Percentiles rank a stretch among this genome's conserved stretches.
phyloP scores from a whole-genome alignment of 352 stramenopile genomes.

The Phytophthora hybrid region DNA sequence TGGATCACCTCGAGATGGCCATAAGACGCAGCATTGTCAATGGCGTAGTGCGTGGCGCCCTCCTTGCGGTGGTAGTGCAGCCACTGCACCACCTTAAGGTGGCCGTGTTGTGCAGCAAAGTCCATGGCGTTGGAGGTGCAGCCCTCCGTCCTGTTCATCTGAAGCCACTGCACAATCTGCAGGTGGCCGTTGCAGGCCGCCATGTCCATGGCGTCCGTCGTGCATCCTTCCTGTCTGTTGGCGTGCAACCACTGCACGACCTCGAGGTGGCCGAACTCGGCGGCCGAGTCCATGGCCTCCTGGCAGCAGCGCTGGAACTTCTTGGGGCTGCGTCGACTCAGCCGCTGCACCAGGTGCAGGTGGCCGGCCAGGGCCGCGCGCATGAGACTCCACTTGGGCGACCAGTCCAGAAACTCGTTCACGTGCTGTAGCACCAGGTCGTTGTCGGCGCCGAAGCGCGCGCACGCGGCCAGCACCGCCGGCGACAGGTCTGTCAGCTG shows the following conservation, averaged over 20 bases:
- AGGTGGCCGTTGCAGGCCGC: constrained; percentile 66
- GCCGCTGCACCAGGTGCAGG: constrained; percentile 53
- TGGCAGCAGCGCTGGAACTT: constrained; percentile 60
- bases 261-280: constrained; percentile 67
- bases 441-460: constrained; percentile 48
- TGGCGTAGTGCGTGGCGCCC: constrained; percentile 60
- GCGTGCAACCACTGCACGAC: constrained; percentile 68
- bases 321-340: constrained; percentile 45
- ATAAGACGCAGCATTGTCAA: constrained; percentile 64
- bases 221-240: constrained; percentile 61
- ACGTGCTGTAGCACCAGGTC: constrained; percentile 63
- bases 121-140: constrained; percentile 73
- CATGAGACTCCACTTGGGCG: constrained; percentile 59
- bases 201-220: constrained; percentile 76
- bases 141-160: constrained; percentile 61
- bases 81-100: constrained; percentile 71
- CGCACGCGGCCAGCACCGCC: constrained; percentile 57
- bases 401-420: constrained; percentile 66
- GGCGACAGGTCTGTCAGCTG: constrained; percentile 46
- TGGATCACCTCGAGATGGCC: constrained; percentile 57
- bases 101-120: constrained; percentile 64
- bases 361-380: constrained; percentile 60
- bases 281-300: constrained; percentile 70
- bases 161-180: constrained; percentile 66
- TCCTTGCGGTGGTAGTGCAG: constrained; percentile 61